Evolutionary conservation across 352 stramenopile genomes (phyloP).

Genomic region (Globisporangium nagaii): DNA sequence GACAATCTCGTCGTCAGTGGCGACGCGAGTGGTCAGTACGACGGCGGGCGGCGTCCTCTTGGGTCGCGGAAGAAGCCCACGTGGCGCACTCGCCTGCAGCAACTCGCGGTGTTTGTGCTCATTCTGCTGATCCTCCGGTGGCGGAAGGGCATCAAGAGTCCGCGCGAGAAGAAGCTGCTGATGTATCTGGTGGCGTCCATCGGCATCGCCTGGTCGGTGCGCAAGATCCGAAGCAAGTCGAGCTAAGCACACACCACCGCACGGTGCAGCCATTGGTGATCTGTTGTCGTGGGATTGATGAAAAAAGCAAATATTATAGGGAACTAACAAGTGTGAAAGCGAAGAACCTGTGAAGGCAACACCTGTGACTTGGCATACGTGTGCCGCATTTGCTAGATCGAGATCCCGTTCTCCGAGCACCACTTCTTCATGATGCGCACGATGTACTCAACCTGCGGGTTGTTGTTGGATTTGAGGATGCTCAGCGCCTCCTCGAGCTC

Average conservation of each 20-base stretch:
- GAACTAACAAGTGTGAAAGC: neutral
- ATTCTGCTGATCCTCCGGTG: constrained; percentile 39
- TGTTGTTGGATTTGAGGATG: constrained; percentile 93
- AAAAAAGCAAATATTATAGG: neutral
- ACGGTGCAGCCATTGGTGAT: neutral
- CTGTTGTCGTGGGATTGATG: neutral
- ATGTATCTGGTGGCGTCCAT: constrained; percentile 65
- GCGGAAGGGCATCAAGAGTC: constrained; percentile 38
- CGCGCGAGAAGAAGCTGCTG: constrained; percentile 46
- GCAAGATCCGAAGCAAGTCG: constrained; percentile 37
- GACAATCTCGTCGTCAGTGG: constrained; percentile 23
- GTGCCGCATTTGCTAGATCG: constrained; percentile 27
- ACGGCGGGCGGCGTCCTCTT: neutral
- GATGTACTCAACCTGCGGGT: constrained; percentile 95
- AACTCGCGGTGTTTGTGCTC: constrained; percentile 31
- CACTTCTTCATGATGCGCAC: constrained; percentile 96
- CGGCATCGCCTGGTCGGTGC: constrained; percentile 50
- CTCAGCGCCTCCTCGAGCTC: constrained; percentile 88
- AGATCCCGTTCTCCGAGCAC: constrained; percentile 87
- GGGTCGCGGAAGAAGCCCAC: constrained; percentile 8
- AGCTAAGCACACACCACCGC: no score
- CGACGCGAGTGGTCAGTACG: constrained; percentile 9
- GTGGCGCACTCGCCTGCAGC: constrained; percentile 31
- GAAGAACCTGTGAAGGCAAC: neutral
- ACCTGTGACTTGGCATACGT: neutral